Base-by-base conservation (phyloP, 2,329 filamentous ascomycete genomes). In the Epichloe aotearoae region DNA sequence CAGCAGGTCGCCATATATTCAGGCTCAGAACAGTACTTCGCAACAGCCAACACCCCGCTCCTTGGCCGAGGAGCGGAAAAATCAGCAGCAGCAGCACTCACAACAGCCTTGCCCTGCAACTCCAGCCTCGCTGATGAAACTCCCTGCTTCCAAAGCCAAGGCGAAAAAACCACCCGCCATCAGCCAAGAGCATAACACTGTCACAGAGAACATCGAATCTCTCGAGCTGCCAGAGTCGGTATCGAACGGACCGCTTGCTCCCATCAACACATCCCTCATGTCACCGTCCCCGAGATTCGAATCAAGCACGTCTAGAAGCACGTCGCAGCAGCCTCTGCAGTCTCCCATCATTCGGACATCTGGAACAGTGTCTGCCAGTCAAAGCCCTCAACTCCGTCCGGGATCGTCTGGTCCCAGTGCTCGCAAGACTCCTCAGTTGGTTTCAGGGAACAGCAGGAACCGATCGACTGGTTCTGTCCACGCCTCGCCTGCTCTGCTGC, bases 41-140 rank as follows among this genome's bases (percentile, higher is more conserved):
- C 58, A 61, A 46, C 61, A 61, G 30, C 59, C 59, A 3, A 53
- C 39, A n/a, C 49, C 47, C 40, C 53, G 47, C 11, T 51, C 51
- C 12, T 19, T 47, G 39, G 36, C 47, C 1, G 51, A 51, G n/a
- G 50, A 52, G 42, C 48, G 48, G 36, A 52, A 36, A 19, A 54
- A 50, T 34, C 17, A 45, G 42, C 52, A 47, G 39, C 52, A 47
- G 39, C 53, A 41, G 33, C 44, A 49, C 20, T 42, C 38, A 20
- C 55, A 50, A 20, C 72, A 71, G 48, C 71, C 69, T 58, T 79
- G 82, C 49, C 86, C 87, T 11, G 89, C 88, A 1, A 95, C 89
- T 0, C 89, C 89, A 1, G 88, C 90, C 8, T 95, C 89, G 6
- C 69, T 95, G 52, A 95, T 96, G 86, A 84, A 81, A 59, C 73